phyloP scores from a whole-genome alignment of 2,329 filamentous ascomycete genomes.

The Verticillium zaregamsianum region DNA sequence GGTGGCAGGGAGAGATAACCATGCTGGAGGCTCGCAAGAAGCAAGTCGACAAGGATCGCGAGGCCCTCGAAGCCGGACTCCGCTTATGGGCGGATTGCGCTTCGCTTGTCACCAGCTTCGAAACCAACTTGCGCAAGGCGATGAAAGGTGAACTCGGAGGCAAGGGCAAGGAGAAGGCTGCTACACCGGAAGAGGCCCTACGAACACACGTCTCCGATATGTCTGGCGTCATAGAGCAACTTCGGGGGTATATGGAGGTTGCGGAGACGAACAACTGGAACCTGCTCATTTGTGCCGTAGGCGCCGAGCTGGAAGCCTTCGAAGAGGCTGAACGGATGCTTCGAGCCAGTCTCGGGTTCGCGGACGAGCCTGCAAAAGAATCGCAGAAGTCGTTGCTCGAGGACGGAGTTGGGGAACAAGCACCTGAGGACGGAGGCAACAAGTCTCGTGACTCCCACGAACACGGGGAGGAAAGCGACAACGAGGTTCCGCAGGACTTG shows the following conservation, averaged over 20 bases:
- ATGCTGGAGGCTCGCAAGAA: slow-evolving; percentile 50
- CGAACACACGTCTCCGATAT: slow-evolving; percentile 50
- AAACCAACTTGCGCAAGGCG: slow-evolving; percentile 54
- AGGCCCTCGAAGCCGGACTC: slow-evolving; percentile 64
- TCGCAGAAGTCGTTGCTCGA: background rate
- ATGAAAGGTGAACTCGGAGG: slow-evolving; percentile 35
- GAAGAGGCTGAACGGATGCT: slow-evolving; percentile 56
- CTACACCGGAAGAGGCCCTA: slow-evolving; percentile 33
- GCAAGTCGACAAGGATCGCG: slow-evolving; percentile 56
- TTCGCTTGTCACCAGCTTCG: slow-evolving; percentile 58
- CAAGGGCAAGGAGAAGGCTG: slow-evolving; percentile 25
- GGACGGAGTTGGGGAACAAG: background rate
- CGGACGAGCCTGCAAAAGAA: background rate
- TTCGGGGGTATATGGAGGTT: slow-evolving; percentile 49
- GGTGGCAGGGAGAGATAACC: slow-evolving; percentile 63
- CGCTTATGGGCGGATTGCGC: slow-evolving; percentile 62
- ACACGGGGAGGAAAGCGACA: slow-evolving; percentile 28
- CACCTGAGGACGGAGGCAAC: background rate
- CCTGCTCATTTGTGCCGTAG: slow-evolving; percentile 69
- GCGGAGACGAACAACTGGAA: slow-evolving; percentile 67
- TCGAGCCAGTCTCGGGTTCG: slow-evolving; percentile 4
- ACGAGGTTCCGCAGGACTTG: slow-evolving; percentile 38
- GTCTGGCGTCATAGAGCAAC: slow-evolving; percentile 46
- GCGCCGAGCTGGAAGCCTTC: slow-evolving; percentile 68
- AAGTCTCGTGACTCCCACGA: background rate